Base-by-base conservation (phyloP, 148 eudicot genomes). In the Chenopodium formosanum region DNA sequence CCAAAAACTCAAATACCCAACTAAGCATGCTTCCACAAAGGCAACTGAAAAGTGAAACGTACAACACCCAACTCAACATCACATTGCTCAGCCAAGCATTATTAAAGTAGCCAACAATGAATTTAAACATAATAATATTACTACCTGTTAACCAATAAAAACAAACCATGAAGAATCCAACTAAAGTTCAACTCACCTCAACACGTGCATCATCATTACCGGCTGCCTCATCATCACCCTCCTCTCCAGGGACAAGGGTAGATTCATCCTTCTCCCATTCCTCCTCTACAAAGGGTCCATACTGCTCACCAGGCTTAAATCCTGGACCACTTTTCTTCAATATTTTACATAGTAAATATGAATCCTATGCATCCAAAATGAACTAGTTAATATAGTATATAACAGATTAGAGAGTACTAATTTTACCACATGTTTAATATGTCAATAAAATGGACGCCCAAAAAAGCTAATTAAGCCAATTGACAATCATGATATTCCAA, bases 281-380 rank as follows among this genome's bases (percentile, higher is more conserved):
- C 86, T 91, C 97, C 77, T 91, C 94, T 25, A 93, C 85, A 88
- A 93, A 93, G 14, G 97, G 97, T 71, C 94, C 97, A 87, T 93
- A 93, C 56, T 92, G 90, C 83, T 93, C 94, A 72, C 94, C 94
- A 74, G 90, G 93, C 70, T 92, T 92, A 64, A 92, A 92, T 63
- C 97, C 97, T 40, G 91, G 86, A 46, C 97, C 97, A 79, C 91
- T 90, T 85, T 93, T 93, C 86, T 93, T 91, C 83, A 93, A 91
- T 87, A 93, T 93, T 86, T 92, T 88, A 86, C 97, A 93, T 34
- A 93, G 82, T 85, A 93, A 87, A 87, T 90, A 93, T 37, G 97
- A 85, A 80, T 91, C 94, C 97, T 93, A 62, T 50, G 46, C 81
- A 84, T 20, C 32, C 79, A 74, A 79, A 65, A 53, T n/a, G 1